Evolutionary conservation across 441 rosid species (phyloP).

Genomic region (Dalechampia spathulata): DNA sequence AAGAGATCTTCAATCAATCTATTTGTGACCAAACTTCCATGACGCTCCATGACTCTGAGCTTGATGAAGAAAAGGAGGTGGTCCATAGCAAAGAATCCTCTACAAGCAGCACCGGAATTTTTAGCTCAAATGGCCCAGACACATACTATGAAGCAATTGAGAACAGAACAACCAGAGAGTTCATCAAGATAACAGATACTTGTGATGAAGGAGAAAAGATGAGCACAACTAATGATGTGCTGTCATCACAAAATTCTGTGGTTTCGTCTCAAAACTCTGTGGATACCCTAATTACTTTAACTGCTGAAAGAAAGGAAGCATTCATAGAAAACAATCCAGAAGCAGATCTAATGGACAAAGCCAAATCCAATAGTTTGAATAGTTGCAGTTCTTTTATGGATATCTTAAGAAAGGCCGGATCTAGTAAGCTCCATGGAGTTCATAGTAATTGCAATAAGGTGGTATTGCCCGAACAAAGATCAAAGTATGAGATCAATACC

Average conservation of each 20-base stretch:
- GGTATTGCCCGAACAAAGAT: slow-evolving; percentile 22
- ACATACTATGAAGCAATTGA: slow-evolving; percentile 20
- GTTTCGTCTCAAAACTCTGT: slow-evolving; percentile 44
- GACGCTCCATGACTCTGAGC: slow-evolving; percentile 25
- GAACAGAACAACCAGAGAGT: slow-evolving; percentile 29
- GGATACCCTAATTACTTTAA: slow-evolving; percentile 32
- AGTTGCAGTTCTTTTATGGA: slow-evolving; percentile 38
- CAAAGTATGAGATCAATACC: slow-evolving; percentile 16
- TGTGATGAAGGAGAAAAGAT: slow-evolving; percentile 17
- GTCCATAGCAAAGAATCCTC: slow-evolving; percentile 39
- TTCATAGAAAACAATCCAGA: slow-evolving; percentile 43
- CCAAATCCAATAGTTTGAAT: slow-evolving; percentile 18
- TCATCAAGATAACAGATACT: slow-evolving; percentile 12
- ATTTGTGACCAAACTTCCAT: slow-evolving; percentile 39
- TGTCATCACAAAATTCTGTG: slow-evolving; percentile 54
- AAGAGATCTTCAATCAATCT: slow-evolving; percentile 29
- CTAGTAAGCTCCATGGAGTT: slow-evolving; percentile 26
- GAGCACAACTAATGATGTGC: slow-evolving; percentile 18
- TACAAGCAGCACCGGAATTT: slow-evolving; percentile 34
- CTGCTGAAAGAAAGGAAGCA: slow-evolving; percentile 45
- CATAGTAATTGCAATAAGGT: slow-evolving; percentile 19
- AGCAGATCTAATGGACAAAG: slow-evolving; percentile 21
- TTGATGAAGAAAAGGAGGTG: slow-evolving; percentile 45
- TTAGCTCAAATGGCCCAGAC: slow-evolving; percentile 30
- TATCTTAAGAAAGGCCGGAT: slow-evolving; percentile 46